A percentile compares a stretch with the other conserved stretches of the same genome.
Evolutionary conservation across 176 grass and related monocot species (phyloP).

Genomic region (Carex parvula): DNA sequence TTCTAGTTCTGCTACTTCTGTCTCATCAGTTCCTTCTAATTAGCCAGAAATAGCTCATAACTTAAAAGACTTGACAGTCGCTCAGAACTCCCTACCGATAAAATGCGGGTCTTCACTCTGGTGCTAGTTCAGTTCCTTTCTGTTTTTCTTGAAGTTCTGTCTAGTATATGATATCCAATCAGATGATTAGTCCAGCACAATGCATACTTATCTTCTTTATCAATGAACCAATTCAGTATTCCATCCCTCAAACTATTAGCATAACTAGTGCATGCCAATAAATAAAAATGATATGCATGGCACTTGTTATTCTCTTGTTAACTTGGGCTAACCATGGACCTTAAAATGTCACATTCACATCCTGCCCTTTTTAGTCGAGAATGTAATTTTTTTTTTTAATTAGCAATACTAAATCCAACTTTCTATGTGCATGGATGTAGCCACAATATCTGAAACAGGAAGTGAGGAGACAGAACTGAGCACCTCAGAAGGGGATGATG

Average conservation of each 20-base stretch:
- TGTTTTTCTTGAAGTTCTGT: not conserved
- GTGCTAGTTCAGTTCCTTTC: not conserved
- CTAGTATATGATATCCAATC: not conserved
- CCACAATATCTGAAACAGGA: conserved; percentile 50
- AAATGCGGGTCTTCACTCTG: not conserved
- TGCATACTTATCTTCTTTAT: not conserved
- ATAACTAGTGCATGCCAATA: not conserved
- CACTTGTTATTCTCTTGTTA: not conserved
- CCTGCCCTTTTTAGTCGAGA: not conserved
- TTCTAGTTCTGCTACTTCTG: not conserved
- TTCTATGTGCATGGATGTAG: conserved; percentile 15
- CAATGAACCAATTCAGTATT: not conserved
- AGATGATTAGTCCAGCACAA: not conserved
- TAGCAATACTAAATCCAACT: not conserved
- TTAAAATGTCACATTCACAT: not conserved
- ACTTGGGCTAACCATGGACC: not conserved
- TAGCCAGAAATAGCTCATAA: not conserved
- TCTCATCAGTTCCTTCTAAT: not conserved
- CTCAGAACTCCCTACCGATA: not conserved
- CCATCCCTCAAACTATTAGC: not conserved
- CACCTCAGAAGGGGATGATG: conserved; percentile 67
- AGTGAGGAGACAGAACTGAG: conserved; percentile 88
- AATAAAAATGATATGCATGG: not conserved
- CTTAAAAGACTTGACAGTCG: not conserved
- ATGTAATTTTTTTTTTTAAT: not conserved